Base-by-base conservation (phyloP, 768 basidiomycete species). In the Boletus tylopilopsis region DNA sequence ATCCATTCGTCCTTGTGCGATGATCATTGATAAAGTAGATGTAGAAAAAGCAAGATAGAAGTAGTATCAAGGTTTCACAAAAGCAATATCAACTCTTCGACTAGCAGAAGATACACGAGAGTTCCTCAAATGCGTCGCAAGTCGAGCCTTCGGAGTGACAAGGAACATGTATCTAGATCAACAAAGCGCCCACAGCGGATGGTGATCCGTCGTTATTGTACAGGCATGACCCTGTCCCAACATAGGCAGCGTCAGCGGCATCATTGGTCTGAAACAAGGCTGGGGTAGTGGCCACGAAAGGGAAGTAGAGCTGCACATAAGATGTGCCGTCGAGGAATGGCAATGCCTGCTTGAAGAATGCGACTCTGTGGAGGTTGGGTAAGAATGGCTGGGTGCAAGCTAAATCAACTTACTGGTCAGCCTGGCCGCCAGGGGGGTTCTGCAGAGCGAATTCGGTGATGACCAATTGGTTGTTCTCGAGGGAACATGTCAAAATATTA, bases 291-390 rank as follows among this genome's bases (percentile, higher is more conserved):
- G 71, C 69, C 21, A 72, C 25, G 54, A 71, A 71, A 33, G 69
- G 69, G 59, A 72, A 71, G 50, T 71, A 71, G 38, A 72, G 60
- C 13, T 58, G 24, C 8, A 71, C 64, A 9, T 63, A 71, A n/a
- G 60, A 32, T 6, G 64, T 54, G 2, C 34, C 18, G 22, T 71
- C 69, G n/a, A 71, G 66, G 62, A 72, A 72, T 10, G 61, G 0
- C 24, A 71, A 67, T 4, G 69, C 69, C 22, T 68, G 49, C 41
- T 60, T 12, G 58, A 70, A 71, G 54, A 67, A 71, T 12, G 60
- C 6, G 23, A 71, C 45, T 53, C 70, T 71, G 42, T 35, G 24
- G 30, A 36, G 11, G 32, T 10, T 0, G 15, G 9, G 30, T 64
- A 39, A 58, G 35, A 22, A 16, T 7, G n/a, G 33, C 10, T 19